These are phyloP conservation scores for Claviceps sp. DNA, from an alignment of 2,329 filamentous ascomycete species.

Conservation along the genomic window DNA sequence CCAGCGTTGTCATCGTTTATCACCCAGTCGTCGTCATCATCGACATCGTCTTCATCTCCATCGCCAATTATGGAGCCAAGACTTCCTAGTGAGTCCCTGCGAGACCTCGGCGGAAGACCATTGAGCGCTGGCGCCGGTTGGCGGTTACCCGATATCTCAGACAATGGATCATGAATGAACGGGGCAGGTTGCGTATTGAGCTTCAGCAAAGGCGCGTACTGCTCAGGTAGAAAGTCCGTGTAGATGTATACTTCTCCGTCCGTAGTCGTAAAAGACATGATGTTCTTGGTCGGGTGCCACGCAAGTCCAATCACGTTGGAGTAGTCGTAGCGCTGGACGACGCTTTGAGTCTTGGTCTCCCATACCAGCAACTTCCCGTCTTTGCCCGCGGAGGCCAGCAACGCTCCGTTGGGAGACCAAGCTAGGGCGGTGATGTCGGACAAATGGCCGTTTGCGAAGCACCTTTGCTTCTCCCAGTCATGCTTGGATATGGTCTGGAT, in stretches of 20 bases:
- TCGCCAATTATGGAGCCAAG: conserved; percentile 70
- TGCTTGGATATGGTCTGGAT: conserved; percentile 77
- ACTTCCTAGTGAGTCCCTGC: conserved; percentile 57
- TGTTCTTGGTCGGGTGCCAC: conserved; percentile 86
- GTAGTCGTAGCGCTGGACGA: conserved; percentile 68
- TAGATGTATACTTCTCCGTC: conserved; percentile 92
- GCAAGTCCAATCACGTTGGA: conserved; percentile 71
- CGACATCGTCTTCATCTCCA: conserved; percentile 38
- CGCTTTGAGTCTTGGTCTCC: conserved; percentile 77
- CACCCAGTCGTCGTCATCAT: conserved; percentile 65
- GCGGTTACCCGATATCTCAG: conserved; percentile 54
- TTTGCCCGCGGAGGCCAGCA: conserved; percentile 59
- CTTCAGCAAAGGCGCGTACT: conserved; percentile 42
- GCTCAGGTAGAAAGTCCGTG: conserved; percentile 50
- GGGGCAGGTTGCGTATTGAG: conserved; percentile 60
- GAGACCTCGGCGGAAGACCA: conserved; percentile 36
- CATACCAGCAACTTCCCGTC: conserved; percentile 66
- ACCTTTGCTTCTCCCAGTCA: conserved; percentile 78
- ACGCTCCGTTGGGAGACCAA: conserved; percentile 90
- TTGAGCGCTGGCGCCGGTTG: conserved; percentile 34
- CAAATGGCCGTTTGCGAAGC: conserved; percentile 67
- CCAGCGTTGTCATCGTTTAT: conserved; percentile 91
- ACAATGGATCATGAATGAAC: conserved; percentile 68
- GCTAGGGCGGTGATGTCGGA: conserved; percentile 75
- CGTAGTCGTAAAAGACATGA: conserved; percentile 80